A percentile compares a stretch with the other conserved stretches of the same genome.
These are phyloP conservation scores for Lodderomyces oxycetoniae DNA, from an alignment of 1,139 yeast species.

Conservation along the genomic window DNA sequence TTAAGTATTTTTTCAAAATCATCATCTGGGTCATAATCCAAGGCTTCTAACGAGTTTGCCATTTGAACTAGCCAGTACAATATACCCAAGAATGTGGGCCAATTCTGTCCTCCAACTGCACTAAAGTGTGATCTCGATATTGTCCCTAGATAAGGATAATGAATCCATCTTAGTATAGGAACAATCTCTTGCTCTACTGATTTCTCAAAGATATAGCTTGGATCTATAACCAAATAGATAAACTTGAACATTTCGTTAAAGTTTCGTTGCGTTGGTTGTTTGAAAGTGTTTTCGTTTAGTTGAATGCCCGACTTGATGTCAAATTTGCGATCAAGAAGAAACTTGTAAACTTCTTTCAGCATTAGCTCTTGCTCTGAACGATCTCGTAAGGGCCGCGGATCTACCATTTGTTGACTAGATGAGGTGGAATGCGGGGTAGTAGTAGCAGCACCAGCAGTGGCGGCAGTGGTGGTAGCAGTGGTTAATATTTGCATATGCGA, in stretches of 20 bases:
- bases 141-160: constrained; percentile 77
- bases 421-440: constrained; percentile 10
- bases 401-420: constrained; percentile 34
- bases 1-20: constrained; percentile 58
- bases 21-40: constrained; percentile 31
- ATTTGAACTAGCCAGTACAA: constrained; percentile 72
- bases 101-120: constrained; percentile 88
- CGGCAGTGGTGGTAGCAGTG: constrained; percentile 8
- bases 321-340: constrained; percentile 57
- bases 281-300: constrained; percentile 58
- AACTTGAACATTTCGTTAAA: constrained; percentile 77
- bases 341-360: constrained; percentile 65
- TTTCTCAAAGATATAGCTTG: constrained; percentile 65
- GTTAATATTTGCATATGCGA: constrained; percentile 7
- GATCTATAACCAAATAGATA: constrained; percentile 72
- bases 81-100: constrained; percentile 83
- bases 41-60: constrained; percentile 35
- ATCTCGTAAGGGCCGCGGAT: constrained; percentile 64
- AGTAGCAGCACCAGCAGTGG: constrained; percentile 10
- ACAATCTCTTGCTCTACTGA: constrained; percentile 70
- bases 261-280: constrained; percentile 84
- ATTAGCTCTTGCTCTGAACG: constrained; percentile 58
- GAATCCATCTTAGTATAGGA: constrained; percentile 55
- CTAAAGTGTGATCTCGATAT: constrained; percentile 80
- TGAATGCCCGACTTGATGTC: constrained; percentile 73